Evolutionary conservation across 2,329 filamentous ascomycete genomes (phyloP), one percentile per base, ranked within the genome.

Genomic region (Aspergillus ochraceoroseus): DNA sequence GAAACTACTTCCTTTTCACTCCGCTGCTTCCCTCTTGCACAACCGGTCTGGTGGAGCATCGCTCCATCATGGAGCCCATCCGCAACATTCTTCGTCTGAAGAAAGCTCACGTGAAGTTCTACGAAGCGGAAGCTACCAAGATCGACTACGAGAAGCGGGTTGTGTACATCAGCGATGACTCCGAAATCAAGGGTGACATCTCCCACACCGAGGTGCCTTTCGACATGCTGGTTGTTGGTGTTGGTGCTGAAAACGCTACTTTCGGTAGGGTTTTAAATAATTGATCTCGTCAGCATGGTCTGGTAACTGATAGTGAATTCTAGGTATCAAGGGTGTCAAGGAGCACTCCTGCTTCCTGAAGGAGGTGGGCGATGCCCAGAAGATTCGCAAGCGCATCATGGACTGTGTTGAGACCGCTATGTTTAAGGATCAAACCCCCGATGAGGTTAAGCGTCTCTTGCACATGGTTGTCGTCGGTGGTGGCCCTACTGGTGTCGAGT

Each of bases 1-100:
- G 92, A 65, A 98, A 98, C 74, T 98, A 95, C 79, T 98, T 98
- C 82, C 83, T 98, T 55, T 98, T 98, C 77, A 98, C 92, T 19
- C 92, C 92, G 46, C 81, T 98, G 44, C 80, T 98, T 47, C 92
- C 92, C 52, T 96, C 90, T 63, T 98, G 92, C 72, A 96, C 92
- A 37, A 95, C 90, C 53, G 92, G 92, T 59, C 85, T 87, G 57
- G 92, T 98, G 67, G 92, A 98, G 76, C 92, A 96, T 74, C 87
- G 92, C 65, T 96, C 89, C 62, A 98, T 98, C 70, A 98, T 98
- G 92, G 92, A 98, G 74, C 92, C 92, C 42, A 84, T 98, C 58
- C 87, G 92, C 63, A 87, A 92, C 65, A 95, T 98, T 66, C 78
- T 95, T 55, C 86, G 89, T 61, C 85, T 92, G 73, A 96, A 96